Percentiles rank a stretch among this genome's conserved stretches.
Evolutionary conservation across 2,329 filamentous ascomycete species (phyloP).

Genomic region (Ceratocystis variospora): DNA sequence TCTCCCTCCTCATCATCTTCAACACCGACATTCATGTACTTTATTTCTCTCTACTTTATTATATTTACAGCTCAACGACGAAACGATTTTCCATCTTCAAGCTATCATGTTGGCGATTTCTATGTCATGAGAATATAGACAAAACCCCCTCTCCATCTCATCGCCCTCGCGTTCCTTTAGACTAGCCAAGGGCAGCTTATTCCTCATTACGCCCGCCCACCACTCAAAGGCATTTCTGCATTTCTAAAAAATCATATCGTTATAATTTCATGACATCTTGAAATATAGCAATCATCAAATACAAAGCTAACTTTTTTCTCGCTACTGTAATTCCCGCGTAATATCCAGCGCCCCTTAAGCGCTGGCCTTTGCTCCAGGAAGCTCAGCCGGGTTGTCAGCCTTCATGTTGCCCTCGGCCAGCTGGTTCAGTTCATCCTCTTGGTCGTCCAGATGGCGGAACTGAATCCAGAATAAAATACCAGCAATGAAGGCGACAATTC

Average conservation of each 20-base stretch:
- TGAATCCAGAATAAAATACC: constrained; percentile 57
- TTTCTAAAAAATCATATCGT: not conserved
- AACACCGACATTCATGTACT: not conserved
- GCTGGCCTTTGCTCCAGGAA: not conserved
- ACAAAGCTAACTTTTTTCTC: not conserved
- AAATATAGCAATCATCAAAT: not conserved
- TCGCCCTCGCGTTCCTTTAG: not conserved
- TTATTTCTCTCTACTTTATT: constrained; percentile 3
- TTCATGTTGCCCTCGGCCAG: constrained; percentile 29
- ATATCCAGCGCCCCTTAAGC: not conserved
- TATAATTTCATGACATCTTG: not conserved
- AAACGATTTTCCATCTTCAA: not conserved
- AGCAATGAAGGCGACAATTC: constrained; percentile 48
- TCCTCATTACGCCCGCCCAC: not conserved
- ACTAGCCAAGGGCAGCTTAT: not conserved
- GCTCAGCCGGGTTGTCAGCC: constrained; percentile 17
- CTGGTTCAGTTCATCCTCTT: constrained; percentile 56
- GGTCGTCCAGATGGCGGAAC: constrained; percentile 46
- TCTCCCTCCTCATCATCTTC: not conserved
- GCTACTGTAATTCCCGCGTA: not conserved
- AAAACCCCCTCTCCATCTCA: not conserved
- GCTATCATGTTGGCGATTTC: not conserved
- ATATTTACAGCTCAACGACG: not conserved
- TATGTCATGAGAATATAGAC: not conserved
- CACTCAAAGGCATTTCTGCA: not conserved